Conservation (phyloP, 306 rosid genomes). For the Canavalia gladiata region DNA sequence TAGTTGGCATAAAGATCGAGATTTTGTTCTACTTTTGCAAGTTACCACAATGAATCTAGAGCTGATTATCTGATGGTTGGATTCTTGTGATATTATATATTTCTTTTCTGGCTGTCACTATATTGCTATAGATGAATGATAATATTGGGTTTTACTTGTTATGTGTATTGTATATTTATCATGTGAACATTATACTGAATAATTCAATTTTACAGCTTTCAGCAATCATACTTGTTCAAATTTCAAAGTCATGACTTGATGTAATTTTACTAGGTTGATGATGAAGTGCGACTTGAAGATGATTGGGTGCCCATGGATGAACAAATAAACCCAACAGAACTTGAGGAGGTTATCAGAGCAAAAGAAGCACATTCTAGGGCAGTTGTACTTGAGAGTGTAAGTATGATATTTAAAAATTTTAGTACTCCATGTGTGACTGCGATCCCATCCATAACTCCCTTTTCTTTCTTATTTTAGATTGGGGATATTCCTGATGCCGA, state of each 20-base stretch:
- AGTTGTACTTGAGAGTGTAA: slow-evolving; percentile 97
- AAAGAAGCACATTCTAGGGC: slow-evolving; percentile 95
- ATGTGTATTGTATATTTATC: slow-evolving; percentile 14
- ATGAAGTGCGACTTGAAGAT: slow-evolving; percentile 93
- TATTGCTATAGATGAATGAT: slow-evolving; percentile 14
- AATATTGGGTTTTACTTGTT: slow-evolving; percentile 32
- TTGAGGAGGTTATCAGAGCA: slow-evolving; percentile 82
- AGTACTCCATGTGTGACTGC: slow-evolving; percentile 18
- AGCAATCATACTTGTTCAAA: slow-evolving; percentile 38
- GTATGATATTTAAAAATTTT: slow-evolving; percentile 43
- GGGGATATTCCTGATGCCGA: slow-evolving; percentile 99
- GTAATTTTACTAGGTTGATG: slow-evolving; percentile 68
- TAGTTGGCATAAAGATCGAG: neutral
- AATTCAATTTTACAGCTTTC: slow-evolving; percentile 37
- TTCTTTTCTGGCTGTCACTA: neutral
- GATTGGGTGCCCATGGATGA: slow-evolving; percentile 99
- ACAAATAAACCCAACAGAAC: slow-evolving; percentile 74
- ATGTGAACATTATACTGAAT: slow-evolving; percentile 29
- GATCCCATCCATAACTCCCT: slow-evolving; percentile 12
- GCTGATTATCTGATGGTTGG: slow-evolving; percentile 13
- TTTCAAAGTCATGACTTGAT: slow-evolving; percentile 40
- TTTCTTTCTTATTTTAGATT: slow-evolving; percentile 63
- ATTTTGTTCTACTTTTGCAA: slow-evolving; percentile 17
- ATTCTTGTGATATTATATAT: slow-evolving; percentile 25
- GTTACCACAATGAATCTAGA: neutral